These are phyloP conservation scores for Yamadazyma tumulicola DNA, from an alignment of 805 yeast species.

Conservation along the genomic window DNA sequence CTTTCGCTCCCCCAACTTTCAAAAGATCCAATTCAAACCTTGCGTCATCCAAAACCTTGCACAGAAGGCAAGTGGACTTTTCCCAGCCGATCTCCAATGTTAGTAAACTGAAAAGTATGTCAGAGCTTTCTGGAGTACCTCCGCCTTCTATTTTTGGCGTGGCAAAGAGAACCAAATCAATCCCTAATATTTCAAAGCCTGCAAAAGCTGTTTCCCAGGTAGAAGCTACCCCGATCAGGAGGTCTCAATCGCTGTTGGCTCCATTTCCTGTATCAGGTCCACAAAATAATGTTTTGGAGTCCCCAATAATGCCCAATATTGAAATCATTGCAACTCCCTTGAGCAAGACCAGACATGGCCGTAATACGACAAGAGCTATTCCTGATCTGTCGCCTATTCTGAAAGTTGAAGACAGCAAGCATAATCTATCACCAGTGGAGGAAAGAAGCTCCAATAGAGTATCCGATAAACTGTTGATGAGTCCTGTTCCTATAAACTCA, in stretches of 20 bases:
- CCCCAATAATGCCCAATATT: too few relatives aligned
- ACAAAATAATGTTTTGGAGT: too few relatives aligned
- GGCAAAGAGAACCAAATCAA: slow-evolving; percentile 18
- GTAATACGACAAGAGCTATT: not conserved
- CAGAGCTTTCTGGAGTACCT: slow-evolving; percentile 4
- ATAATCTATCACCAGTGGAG: slow-evolving; percentile 8
- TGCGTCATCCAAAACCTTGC: slow-evolving; percentile 31
- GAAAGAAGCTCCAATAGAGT: slow-evolving; percentile 3
- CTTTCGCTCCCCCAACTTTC: slow-evolving; percentile 30
- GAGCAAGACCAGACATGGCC: too few relatives aligned
- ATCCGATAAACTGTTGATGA: slow-evolving; percentile 3
- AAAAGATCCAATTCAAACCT: slow-evolving; percentile 40
- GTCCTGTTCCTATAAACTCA: slow-evolving; percentile 7
- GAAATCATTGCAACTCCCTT: not conserved
- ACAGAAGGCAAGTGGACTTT: slow-evolving; percentile 35
- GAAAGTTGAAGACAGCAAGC: slow-evolving; percentile 2
- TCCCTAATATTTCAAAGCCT: not conserved
- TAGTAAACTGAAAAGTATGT: slow-evolving; percentile 10
- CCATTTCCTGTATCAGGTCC: not conserved
- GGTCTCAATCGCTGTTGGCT: slow-evolving; percentile 4
- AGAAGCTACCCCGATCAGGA: slow-evolving; percentile 24
- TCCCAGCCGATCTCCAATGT: slow-evolving; percentile 13
- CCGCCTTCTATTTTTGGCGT: slow-evolving; percentile 3
- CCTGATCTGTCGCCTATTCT: slow-evolving; percentile 9
- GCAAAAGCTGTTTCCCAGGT: slow-evolving; percentile 18